Conservation (phyloP, 192 early-diverging fungal genomes). For the Podila minutissima region DNA sequence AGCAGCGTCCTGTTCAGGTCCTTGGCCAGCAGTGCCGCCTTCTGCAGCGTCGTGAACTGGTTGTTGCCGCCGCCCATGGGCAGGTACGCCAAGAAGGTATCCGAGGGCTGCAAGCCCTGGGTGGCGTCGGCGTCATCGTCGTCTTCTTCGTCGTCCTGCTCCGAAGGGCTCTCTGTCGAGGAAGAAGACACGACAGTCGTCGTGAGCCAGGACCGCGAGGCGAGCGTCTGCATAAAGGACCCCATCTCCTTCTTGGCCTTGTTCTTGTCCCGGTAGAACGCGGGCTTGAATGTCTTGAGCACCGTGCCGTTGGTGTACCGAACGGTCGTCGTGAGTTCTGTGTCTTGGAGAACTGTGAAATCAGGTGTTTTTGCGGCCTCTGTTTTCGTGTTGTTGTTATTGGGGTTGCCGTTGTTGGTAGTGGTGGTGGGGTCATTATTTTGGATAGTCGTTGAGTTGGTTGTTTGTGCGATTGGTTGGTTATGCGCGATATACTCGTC, state of each 20-base stretch:
- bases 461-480: neutral
- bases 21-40: constrained; percentile 41
- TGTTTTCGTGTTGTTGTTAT: neutral
- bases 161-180: neutral
- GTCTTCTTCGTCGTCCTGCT: neutral
- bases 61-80: constrained; percentile 51
- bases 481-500: neutral
- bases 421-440: neutral
- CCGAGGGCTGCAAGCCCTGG: neutral
- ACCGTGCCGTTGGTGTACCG: constrained; percentile 24
- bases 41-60: constrained; percentile 42
- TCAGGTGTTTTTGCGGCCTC: neutral
- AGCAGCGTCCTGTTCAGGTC: constrained; percentile 45
- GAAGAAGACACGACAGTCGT: neutral
- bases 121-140: neutral
- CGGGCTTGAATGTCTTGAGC: constrained; percentile 35
- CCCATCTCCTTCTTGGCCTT: constrained; percentile 34
- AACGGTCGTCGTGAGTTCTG: constrained; percentile 5
- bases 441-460: neutral
- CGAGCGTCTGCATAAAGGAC: constrained; percentile 33
- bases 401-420: constrained; percentile 1
- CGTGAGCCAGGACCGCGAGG: constrained; percentile 11
- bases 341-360: constrained; percentile 1
- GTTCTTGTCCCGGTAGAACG: constrained; percentile 19
- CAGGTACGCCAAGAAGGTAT: constrained; percentile 28